Percentiles rank a stretch among this genome's conserved stretches.
Conservation (phyloP, 495 filamentous ascomycete species). For the Penicillium atrosanguineum region DNA sequence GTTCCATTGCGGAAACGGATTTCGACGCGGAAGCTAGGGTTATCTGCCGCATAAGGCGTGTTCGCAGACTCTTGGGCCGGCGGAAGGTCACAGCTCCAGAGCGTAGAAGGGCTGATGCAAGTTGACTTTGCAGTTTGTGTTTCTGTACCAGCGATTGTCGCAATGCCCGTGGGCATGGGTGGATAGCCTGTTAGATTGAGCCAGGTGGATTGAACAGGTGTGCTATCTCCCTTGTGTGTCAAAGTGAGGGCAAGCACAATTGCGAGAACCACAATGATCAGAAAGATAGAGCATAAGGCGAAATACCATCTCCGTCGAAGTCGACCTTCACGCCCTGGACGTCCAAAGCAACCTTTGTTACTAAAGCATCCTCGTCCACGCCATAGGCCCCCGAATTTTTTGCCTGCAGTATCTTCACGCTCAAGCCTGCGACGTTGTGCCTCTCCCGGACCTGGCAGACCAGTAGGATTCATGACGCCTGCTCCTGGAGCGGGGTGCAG, state of each 20-base stretch:
- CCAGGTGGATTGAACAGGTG: constrained; percentile 57
- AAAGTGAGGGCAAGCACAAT: constrained; percentile 61
- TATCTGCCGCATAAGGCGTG: constrained; percentile 56
- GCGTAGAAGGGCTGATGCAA: constrained; percentile 64
- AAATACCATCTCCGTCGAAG: constrained; percentile 62
- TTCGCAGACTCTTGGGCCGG: constrained; percentile 65
- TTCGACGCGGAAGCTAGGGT: constrained; percentile 76
- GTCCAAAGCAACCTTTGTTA: constrained; percentile 58
- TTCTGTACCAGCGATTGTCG: constrained; percentile 68
- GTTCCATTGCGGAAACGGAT: constrained; percentile 77
- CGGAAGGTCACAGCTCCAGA: constrained; percentile 83
- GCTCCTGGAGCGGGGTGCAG: constrained; percentile 21
- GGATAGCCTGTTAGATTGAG: constrained; percentile 84
- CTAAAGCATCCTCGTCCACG: constrained; percentile 58
- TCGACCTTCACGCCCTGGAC: constrained; percentile 59
- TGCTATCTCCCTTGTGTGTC: constrained; percentile 45
- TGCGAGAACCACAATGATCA: constrained; percentile 58
- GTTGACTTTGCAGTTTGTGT: constrained; percentile 53
- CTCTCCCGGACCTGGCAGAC: constrained; percentile 45
- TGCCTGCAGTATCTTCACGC: constrained; percentile 58
- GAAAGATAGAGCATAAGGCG: constrained; percentile 48
- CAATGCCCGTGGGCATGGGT: constrained; percentile 77
- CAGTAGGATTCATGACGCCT: constrained; percentile 23
- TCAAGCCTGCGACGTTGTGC: constrained; percentile 56
- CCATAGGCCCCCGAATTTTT: constrained; percentile 57